phyloP scores from a whole-genome alignment of 176 grass and related monocot species.

The Musa beccarii region DNA sequence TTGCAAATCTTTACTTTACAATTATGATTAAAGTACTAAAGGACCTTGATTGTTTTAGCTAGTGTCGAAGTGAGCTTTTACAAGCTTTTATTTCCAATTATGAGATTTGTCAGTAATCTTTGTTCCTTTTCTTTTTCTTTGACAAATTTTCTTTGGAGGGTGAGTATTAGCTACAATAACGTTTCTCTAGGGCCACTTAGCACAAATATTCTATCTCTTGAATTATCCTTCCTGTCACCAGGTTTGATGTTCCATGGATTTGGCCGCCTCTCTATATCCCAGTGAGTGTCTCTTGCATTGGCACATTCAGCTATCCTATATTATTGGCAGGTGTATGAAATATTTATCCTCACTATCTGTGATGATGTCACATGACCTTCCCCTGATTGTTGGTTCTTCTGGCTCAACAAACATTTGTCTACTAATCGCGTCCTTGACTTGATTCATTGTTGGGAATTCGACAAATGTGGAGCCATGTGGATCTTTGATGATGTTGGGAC shows the following conservation, averaged over 20 bases:
- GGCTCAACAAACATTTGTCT: no score
- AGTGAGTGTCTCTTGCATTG: background rate
- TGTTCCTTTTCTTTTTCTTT: constrained; percentile 10
- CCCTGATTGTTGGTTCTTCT: background rate
- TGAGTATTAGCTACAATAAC: background rate
- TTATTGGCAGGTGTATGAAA: background rate
- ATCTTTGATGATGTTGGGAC: background rate
- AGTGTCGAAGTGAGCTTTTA: background rate
- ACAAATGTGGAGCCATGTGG: background rate
- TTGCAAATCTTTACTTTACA: background rate
- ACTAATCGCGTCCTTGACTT: background rate
- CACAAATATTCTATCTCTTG: background rate
- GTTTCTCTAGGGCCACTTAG: background rate
- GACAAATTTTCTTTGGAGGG: background rate
- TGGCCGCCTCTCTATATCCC: background rate
- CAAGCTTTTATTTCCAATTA: background rate
- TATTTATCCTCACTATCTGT: background rate
- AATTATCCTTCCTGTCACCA: background rate
- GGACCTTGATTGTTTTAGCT: background rate
- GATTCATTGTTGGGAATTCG: background rate
- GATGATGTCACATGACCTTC: background rate
- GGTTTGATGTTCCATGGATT: no score
- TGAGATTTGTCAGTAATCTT: background rate
- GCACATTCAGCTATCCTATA: background rate
- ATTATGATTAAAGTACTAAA: background rate